Conservation (phyloP, 768 basidiomycete species). For the Hypholoma sublateritium region DNA sequence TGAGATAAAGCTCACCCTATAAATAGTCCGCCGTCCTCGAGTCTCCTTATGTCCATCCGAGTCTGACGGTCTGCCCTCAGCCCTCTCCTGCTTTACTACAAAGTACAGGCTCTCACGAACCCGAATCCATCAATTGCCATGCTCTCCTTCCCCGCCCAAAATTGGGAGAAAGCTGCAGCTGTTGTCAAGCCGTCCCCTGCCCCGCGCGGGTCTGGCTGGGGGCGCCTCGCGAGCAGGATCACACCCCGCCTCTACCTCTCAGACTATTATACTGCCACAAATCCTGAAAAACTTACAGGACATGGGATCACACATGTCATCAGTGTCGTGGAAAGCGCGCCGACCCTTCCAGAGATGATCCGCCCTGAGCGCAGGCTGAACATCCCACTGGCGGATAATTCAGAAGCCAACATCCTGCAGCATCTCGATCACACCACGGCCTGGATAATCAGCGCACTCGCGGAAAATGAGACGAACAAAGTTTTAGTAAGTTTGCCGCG, state of each 20-base stretch:
- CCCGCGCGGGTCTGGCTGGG: slow-evolving; percentile 10
- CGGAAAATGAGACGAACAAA: slow-evolving; percentile 34
- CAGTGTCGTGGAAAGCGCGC: slow-evolving; percentile 56
- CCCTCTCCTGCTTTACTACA: not conserved
- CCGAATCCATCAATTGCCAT: slow-evolving; percentile 16
- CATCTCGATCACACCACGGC: slow-evolving; percentile 36
- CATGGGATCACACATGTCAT: slow-evolving; percentile 77
- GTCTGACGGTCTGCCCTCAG: not conserved
- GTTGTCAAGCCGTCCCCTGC: slow-evolving; percentile 10
- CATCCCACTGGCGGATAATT: slow-evolving; percentile 36
- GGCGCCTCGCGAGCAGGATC: slow-evolving; percentile 37
- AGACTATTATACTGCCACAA: slow-evolving; percentile 54
- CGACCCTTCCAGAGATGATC: slow-evolving; percentile 45
- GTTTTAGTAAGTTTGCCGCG: slow-evolving; percentile 31
- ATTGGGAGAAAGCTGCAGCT: slow-evolving; percentile 25
- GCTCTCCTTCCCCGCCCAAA: slow-evolving; percentile 33
- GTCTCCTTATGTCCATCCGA: not conserved
- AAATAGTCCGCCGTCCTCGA: not conserved
- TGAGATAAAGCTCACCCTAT: not conserved
- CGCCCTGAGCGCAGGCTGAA: slow-evolving; percentile 44
- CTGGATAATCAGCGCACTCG: slow-evolving; percentile 34
- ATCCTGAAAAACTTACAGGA: slow-evolving; percentile 42
- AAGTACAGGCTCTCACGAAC: not conserved
- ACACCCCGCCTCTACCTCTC: slow-evolving; percentile 60
- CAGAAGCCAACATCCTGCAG: slow-evolving; percentile 30